phyloP scores from a whole-genome alignment of 2,329 filamentous ascomycete species.

The Alternaria metachromatica region DNA sequence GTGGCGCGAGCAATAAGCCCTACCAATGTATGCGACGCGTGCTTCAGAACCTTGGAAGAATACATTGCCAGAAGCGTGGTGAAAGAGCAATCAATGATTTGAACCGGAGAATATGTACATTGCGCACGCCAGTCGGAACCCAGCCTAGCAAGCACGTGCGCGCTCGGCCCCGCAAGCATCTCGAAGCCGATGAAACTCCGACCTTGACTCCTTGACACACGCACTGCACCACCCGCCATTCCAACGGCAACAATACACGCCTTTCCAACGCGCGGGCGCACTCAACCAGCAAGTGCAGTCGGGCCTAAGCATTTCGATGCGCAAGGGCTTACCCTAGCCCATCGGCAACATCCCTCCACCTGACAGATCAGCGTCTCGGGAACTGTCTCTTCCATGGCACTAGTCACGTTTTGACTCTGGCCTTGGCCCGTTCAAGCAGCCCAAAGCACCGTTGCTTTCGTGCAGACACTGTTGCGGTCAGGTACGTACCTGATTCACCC shows the following conservation, averaged over 20 bases:
- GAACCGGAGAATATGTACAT: not conserved
- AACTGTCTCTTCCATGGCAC: conserved; percentile 23
- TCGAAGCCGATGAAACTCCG: conserved; percentile 32
- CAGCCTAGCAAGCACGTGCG: conserved; percentile 14
- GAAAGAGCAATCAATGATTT: not conserved
- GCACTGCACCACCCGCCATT: conserved; percentile 22
- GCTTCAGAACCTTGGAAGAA: not conserved
- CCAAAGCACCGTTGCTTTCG: conserved; percentile 3
- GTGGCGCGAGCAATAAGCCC: not conserved
- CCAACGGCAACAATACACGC: conserved; percentile 40
- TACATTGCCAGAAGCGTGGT: not conserved
- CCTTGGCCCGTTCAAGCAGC: not conserved
- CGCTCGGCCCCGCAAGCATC: conserved; percentile 9
- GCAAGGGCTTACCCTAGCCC: conserved; percentile 9
- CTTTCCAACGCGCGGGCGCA: conserved; percentile 4
- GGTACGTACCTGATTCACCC: conserved; percentile 14
- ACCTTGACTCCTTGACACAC: conserved; percentile 26
- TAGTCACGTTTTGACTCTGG: conserved; percentile 14
- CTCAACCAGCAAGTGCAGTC: conserved; percentile 7
- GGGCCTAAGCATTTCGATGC: conserved; percentile 26
- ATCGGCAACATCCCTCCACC: not conserved
- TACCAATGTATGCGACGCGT: not conserved
- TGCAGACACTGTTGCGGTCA: conserved; percentile 7
- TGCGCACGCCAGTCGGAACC: not conserved
- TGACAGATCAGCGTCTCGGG: conserved; percentile 23